Evolutionary conservation across 1,284 basidiomycete species (phyloP), one percentile per base, ranked within the genome.

Genomic region (Cerioporus squamosus): DNA sequence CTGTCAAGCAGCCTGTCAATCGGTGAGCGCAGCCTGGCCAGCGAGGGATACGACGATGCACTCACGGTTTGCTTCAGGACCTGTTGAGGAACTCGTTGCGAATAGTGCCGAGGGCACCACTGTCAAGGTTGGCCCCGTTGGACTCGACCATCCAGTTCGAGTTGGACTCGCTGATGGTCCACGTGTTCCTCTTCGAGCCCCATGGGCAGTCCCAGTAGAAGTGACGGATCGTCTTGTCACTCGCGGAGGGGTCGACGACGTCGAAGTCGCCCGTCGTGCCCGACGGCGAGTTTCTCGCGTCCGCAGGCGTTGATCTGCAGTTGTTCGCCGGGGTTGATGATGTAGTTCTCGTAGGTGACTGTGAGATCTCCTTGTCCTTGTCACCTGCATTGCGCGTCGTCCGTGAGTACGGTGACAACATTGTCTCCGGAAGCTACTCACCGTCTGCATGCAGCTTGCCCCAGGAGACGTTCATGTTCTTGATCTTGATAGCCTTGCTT

Each of bases 141-240:
- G 20, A 26, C 26, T 54, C 26, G 12, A 54, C 44, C 20, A 36
- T 26, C 31, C 29, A 54, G 4, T 33, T 44, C 5, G 29, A n/a
- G 44, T 38, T 46, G 14, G 20, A 17, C 3, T 15, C 44, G 44
- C 26, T 54, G 22, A 46, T 29, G 15, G 6, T 10, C 52, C 52
- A 54, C 33, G 14, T 40, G 31, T 54, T 54, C 20, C 2, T 46
- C 44, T 36, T 26, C 23, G 5, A n/a, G 3, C 44, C 18, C 44
- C 44, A 54, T 4, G 52, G 44, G 44, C 52, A 54, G 39, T 54
- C 52, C 52, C 52, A 54, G 44, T 54, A 39, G 44, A 54, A 39
- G 42, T 36, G 17, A 18, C 52, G 52, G 24, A 47, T 46, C 38
- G 3, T 39, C 9, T 29, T 26, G 22, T 22, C 12, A 26, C 39